These are phyloP conservation scores for Lipomyces spencermartinsiae DNA, from an alignment of 805 yeast species.

Conservation along the genomic window DNA sequence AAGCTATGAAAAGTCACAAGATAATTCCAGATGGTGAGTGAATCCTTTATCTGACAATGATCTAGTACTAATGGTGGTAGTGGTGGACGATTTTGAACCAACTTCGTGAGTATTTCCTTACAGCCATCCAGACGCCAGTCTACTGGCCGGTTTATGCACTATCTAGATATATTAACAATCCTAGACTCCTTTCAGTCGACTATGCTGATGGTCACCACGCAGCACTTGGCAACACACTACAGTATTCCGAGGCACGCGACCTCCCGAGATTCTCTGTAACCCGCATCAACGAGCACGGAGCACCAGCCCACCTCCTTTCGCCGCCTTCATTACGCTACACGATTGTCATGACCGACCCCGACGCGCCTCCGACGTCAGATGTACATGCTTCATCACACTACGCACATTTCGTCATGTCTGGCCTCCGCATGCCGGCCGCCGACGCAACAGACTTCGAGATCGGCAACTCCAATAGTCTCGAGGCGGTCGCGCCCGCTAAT, in stretches of 20 bases:
- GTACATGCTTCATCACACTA: constrained; percentile 12
- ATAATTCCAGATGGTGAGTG: constrained; percentile 53
- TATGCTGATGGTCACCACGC: constrained; percentile 30
- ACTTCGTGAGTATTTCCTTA: constrained; percentile 14
- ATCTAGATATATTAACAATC: neutral
- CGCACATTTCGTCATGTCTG: constrained; percentile 26
- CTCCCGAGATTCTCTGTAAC: constrained; percentile 31
- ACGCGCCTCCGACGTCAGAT: constrained; percentile 1
- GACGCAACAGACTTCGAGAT: constrained; percentile 9
- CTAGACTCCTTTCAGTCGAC: constrained; percentile 30
- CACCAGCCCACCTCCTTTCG: constrained; percentile 1
- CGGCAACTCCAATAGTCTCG: constrained; percentile 5
- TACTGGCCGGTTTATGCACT: neutral
- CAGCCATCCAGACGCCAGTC: neutral
- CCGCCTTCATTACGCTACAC: constrained; percentile 16
- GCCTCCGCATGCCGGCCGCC: constrained; percentile 12
- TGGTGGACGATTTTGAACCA: constrained; percentile 38
- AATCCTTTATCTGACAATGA: neutral
- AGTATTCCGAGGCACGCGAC: constrained; percentile 1
- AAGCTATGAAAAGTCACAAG: constrained; percentile 51
- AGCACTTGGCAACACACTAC: constrained; percentile 31
- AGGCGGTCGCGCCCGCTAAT: constrained; percentile 11
- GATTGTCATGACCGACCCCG: constrained; percentile 27
- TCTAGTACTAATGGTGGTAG: constrained; percentile 14
- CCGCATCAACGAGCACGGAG: constrained; percentile 25